Conservation (phyloP, 169 alveolate genomes). For the Plasmodium knowlesi region DNA sequence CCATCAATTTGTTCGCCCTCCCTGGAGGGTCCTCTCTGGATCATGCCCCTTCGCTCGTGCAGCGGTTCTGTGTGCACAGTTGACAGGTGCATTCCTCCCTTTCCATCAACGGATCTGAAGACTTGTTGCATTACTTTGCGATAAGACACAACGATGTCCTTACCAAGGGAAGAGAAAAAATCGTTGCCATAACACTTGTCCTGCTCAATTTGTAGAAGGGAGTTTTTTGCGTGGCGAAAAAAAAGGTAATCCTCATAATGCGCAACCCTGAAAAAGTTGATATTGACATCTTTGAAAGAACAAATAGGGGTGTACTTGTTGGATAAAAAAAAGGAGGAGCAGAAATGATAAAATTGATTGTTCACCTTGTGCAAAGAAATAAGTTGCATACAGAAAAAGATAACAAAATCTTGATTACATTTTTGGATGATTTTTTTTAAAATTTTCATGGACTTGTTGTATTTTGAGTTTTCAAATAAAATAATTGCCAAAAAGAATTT, state of each 20-base stretch:
- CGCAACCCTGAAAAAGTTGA: slow-evolving; percentile 5
- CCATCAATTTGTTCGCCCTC: neutral
- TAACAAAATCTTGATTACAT: slow-evolving; percentile 14
- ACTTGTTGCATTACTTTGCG: neutral
- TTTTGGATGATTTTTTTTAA: slow-evolving; percentile 37
- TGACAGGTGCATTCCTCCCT: neutral
- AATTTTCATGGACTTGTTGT: slow-evolving; percentile 30
- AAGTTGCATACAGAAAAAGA: slow-evolving; percentile 59
- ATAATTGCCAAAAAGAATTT: slow-evolving; percentile 61
- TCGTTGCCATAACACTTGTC: neutral
- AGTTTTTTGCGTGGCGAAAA: neutral
- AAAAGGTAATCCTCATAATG: slow-evolving; percentile 36
- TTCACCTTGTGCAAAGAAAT: slow-evolving; percentile 23
- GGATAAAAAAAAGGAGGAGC: slow-evolving; percentile 49
- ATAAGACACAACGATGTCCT: neutral
- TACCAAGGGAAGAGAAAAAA: slow-evolving; percentile 7
- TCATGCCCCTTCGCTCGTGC: neutral
- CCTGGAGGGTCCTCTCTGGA: neutral
- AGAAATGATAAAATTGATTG: slow-evolving; percentile 52
- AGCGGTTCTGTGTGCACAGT: neutral
- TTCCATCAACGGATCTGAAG: neutral
- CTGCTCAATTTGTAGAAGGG: slow-evolving; percentile 25
- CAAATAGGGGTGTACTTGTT: slow-evolving; percentile 17
- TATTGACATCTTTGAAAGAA: slow-evolving; percentile 43
- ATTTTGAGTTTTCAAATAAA: slow-evolving; percentile 47